Evolutionary conservation across 345 rosid genomes (phyloP).

Genomic region (Lumnitzera littorea): DNA sequence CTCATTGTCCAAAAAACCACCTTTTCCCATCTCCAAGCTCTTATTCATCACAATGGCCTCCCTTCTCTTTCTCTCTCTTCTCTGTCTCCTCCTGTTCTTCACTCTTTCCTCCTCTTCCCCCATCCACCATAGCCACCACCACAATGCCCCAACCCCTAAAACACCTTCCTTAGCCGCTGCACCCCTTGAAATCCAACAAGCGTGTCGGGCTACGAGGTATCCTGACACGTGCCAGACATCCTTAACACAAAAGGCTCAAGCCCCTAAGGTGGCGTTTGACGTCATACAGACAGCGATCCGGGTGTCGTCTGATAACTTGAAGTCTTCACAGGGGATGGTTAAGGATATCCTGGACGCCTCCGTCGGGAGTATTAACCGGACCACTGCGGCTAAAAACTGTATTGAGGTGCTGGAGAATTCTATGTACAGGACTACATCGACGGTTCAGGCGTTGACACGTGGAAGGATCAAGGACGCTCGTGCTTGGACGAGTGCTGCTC

Average conservation of each 20-base stretch:
- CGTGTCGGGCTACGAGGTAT: conserved; percentile 36
- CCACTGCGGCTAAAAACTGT: conserved; percentile 30
- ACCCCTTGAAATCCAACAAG: conserved; percentile 14
- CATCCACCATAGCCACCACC: conserved; percentile 14
- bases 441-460: conserved; percentile 13
- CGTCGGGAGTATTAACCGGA: conserved; percentile 21
- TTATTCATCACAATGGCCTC: conserved; percentile 23
- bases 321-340: conserved; percentile 26
- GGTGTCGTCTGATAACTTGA: conserved; percentile 25
- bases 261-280: conserved; percentile 13
- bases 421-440: conserved; percentile 19
- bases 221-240: conserved; percentile 27
- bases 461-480: conserved; percentile 32
- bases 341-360: conserved; percentile 21
- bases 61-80: conserved; percentile 21
- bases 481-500: conserved; percentile 40
- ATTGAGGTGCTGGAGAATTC: conserved; percentile 24
- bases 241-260: conserved; percentile 3
- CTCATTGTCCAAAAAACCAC: too few relatives aligned
- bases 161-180: conserved; percentile 8
- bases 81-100: conserved; percentile 4
- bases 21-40: background rate
- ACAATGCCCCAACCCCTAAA: conserved; percentile 2
- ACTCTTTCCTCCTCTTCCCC: conserved; percentile 13
- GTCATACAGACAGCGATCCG: conserved; percentile 24